A percentile compares a stretch with the other conserved stretches of the same genome.
Evolutionary conservation across 345 rosid genomes (phyloP).

Genomic region (Kandelia obovata): DNA sequence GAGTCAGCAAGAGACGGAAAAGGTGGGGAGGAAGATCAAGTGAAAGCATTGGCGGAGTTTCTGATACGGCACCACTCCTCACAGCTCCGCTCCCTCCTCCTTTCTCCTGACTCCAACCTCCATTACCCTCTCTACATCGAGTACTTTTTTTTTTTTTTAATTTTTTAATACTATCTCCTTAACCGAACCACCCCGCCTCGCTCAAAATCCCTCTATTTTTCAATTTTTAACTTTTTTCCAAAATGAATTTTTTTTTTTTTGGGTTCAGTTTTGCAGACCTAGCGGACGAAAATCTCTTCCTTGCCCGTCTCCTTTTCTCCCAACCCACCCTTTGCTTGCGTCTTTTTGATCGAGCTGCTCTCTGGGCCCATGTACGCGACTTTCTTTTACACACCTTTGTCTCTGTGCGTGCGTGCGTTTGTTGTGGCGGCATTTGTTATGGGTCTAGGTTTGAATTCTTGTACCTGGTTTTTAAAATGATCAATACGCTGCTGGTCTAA

Average conservation of each 20-base stretch:
- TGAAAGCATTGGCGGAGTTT: slow-evolving; percentile 54
- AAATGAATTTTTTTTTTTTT: background rate
- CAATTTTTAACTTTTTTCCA: background rate
- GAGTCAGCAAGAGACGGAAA: no score
- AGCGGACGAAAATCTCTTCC: slow-evolving; percentile 54
- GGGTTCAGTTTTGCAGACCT: slow-evolving; percentile 69
- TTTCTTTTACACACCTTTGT: background rate
- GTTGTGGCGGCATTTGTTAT: slow-evolving; percentile 1
- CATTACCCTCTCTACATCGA: slow-evolving; percentile 73
- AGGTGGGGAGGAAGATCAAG: background rate
- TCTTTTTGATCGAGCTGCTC: slow-evolving; percentile 63
- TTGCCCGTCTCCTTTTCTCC: slow-evolving; percentile 57
- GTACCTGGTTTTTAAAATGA: no score
- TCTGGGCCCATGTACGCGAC: slow-evolving; percentile 68
- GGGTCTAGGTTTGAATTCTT: slow-evolving; percentile 1
- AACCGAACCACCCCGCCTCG: background rate
- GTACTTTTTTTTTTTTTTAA: slow-evolving; percentile 24
- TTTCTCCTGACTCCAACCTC: slow-evolving; percentile 68
- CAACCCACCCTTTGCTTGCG: slow-evolving; percentile 54
- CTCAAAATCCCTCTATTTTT: background rate
- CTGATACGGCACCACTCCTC: slow-evolving; percentile 49
- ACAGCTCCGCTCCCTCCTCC: slow-evolving; percentile 62
- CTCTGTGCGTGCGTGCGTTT: background rate
- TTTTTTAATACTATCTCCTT: background rate
- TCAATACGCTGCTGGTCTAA: no score